phyloP scores from a whole-genome alignment of 2,329 filamentous ascomycete species.

The Aspergillus alliaceus region DNA sequence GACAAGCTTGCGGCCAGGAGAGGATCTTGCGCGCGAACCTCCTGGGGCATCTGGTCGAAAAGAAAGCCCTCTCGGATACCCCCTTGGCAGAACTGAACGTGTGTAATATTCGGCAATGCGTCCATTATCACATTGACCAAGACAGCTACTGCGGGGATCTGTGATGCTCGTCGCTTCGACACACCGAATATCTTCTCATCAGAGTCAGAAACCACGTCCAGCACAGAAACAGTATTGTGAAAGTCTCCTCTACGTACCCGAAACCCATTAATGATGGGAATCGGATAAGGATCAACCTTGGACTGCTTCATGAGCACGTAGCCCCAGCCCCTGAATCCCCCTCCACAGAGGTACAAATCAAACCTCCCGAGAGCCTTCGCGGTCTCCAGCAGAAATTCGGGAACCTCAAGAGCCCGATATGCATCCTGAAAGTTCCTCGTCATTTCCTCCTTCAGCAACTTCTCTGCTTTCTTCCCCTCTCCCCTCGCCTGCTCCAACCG shows the following conservation, averaged over 20 bases:
- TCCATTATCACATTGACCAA: slow-evolving; percentile 74
- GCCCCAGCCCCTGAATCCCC: slow-evolving; percentile 87
- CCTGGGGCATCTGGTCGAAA: slow-evolving; percentile 65
- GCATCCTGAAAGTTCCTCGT: slow-evolving; percentile 58
- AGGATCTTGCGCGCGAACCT: slow-evolving; percentile 65
- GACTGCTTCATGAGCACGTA: slow-evolving; percentile 84
- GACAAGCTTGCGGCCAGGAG: slow-evolving; percentile 61
- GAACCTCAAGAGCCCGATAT: slow-evolving; percentile 58
- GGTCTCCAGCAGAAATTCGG: slow-evolving; percentile 51
- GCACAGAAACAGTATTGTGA: slow-evolving; percentile 50
- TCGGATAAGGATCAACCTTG: slow-evolving; percentile 73
- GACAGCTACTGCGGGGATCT: slow-evolving; percentile 80
- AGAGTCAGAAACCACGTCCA: slow-evolving; percentile 39
- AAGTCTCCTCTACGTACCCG: slow-evolving; percentile 64
- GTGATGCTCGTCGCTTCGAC: slow-evolving; percentile 73
- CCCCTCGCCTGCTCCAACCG: slow-evolving; percentile 51
- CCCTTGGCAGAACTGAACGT: slow-evolving; percentile 81
- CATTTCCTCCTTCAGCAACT: slow-evolving; percentile 56
- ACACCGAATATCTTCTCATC: slow-evolving; percentile 63
- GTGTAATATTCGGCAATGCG: slow-evolving; percentile 68
- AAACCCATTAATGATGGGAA: slow-evolving; percentile 80
- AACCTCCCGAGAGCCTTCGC: slow-evolving; percentile 53
- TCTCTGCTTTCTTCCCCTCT: slow-evolving; percentile 48
- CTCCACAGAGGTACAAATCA: slow-evolving; percentile 81
- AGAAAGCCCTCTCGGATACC: slow-evolving; percentile 83